These are phyloP conservation scores for Artemisia princeps DNA, from an alignment of 140 eudicot genomes.

Conservation along the genomic window DNA sequence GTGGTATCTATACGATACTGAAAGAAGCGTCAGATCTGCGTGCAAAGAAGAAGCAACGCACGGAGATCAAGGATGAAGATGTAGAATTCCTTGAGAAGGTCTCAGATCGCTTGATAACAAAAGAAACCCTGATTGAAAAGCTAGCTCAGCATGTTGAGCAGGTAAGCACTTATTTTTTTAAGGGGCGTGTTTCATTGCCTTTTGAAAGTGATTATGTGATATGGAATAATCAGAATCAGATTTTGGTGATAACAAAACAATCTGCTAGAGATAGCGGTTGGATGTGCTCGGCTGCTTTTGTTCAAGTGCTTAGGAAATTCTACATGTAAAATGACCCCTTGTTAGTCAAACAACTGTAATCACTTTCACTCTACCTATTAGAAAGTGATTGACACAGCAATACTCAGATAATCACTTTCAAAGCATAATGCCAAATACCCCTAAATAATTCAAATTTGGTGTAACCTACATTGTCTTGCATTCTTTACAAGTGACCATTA, in stretches of 20 bases:
- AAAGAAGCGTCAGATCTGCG: slow-evolving; percentile 56
- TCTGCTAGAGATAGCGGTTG: background rate
- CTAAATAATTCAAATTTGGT: background rate
- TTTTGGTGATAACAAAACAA: no score
- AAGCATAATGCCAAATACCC: no score
- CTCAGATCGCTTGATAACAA: slow-evolving; percentile 45
- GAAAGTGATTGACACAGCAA: no score
- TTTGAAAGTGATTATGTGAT: no score
- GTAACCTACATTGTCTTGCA: background rate
- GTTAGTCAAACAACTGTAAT: no score
- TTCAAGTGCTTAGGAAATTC: no score
- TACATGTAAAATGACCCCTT: no score
- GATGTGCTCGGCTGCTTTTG: background rate
- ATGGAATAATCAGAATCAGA: no score
- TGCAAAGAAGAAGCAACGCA: slow-evolving; percentile 57
- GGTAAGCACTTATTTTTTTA: slow-evolving; percentile 28
- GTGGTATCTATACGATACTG: slow-evolving; percentile 62
- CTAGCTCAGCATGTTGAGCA: slow-evolving; percentile 93
- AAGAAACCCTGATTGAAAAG: slow-evolving; percentile 60
- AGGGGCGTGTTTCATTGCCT: no score
- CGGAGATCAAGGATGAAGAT: slow-evolving; percentile 44
- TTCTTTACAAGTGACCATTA: no score
- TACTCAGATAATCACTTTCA: no score
- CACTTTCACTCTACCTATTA: no score
- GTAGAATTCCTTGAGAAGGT: slow-evolving; percentile 66